Evolutionary conservation across 345 rosid species (phyloP), one percentile per base, ranked within the genome.

Genomic region (Brassica incana): DNA sequence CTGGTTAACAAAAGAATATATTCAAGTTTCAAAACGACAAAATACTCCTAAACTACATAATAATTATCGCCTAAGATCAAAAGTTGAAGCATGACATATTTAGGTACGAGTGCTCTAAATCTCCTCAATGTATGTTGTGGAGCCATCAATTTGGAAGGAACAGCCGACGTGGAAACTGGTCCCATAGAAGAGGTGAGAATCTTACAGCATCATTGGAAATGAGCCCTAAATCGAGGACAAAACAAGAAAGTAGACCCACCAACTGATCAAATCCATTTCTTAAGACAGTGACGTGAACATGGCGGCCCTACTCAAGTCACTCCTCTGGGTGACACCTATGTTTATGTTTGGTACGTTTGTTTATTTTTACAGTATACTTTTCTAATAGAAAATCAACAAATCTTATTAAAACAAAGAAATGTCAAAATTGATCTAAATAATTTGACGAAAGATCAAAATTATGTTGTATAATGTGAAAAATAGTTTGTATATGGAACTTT

Each of bases 261-360:
- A 58, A 15, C 36, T 18, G 60, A 20, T 25, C 74, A 58, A 65
- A 27, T 32, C 32, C 14, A 70, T 72, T 60, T 43, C 63, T 45
- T 33, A 45, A 45, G 83, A 80, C 16, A 75, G 76, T 80, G 79
- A 80, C 79, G 79, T 81, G 77, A 76, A 76, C 80, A 76, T 71
- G 45, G 54, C 36, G 80, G 14, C 73, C 83, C 74, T 25, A 80
- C 80, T 1, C 23, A 43, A 75, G 64, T 75, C 73, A 80, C 73
- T 71, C 83, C 83, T 75, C 75, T 43, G 18, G 77, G 65, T 76
- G 73, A 71, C 83, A 81, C 71, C 73, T 71, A 35, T 54, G 59
- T 52, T 72, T 66, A 35, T 29, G 74, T 65, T 80, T 63, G 63
- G 71, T 52, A 75, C 36, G 9, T 80, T 52, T 69, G 40, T 30